Conservation (phyloP, 2,329 filamentous ascomycete species). For the Aspergillus hortae region DNA sequence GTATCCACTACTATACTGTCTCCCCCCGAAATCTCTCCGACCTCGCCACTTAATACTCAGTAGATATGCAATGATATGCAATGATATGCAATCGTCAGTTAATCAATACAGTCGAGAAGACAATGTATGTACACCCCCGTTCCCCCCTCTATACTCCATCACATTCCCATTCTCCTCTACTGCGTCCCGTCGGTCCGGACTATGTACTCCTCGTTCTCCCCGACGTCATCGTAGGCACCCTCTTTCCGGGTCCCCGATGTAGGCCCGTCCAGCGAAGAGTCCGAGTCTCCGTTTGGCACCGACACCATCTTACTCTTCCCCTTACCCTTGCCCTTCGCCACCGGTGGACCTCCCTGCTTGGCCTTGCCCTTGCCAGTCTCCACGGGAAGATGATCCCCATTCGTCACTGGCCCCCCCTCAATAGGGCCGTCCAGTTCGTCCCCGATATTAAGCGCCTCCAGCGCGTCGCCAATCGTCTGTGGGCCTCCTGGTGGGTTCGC, state of each 20-base stretch:
- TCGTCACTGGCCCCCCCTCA: slow-evolving; percentile 21
- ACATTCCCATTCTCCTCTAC: slow-evolving; percentile 4
- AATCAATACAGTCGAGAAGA: background rate
- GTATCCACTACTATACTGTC: background rate
- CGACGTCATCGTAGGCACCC: slow-evolving; percentile 17
- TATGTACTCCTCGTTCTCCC: slow-evolving; percentile 37
- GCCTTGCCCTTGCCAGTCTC: slow-evolving; percentile 30
- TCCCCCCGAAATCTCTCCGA: background rate
- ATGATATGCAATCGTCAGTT: background rate
- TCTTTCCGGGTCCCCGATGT: slow-evolving; percentile 1
- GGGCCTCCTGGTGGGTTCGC: slow-evolving; percentile 15
- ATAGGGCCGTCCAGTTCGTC: slow-evolving; percentile 14
- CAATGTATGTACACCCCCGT: background rate
- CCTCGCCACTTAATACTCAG: too few species aligned
- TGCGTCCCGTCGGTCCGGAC: slow-evolving; percentile 32
- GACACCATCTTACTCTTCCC: slow-evolving; percentile 25
- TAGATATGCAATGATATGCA: too few species aligned
- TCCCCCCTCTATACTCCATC: background rate
- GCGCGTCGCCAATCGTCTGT: slow-evolving; percentile 36
- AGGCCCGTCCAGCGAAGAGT: slow-evolving; percentile 28
- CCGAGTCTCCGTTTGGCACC: slow-evolving; percentile 29
- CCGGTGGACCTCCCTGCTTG: slow-evolving; percentile 20
- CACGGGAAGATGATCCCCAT: slow-evolving; percentile 21
- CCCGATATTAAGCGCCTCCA: slow-evolving; percentile 32
- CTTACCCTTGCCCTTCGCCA: slow-evolving; percentile 20